Percentiles rank a stretch among this genome's conserved stretches.
Conservation (phyloP, 2,329 filamentous ascomycete genomes). For the Cladosporium sp. region DNA sequence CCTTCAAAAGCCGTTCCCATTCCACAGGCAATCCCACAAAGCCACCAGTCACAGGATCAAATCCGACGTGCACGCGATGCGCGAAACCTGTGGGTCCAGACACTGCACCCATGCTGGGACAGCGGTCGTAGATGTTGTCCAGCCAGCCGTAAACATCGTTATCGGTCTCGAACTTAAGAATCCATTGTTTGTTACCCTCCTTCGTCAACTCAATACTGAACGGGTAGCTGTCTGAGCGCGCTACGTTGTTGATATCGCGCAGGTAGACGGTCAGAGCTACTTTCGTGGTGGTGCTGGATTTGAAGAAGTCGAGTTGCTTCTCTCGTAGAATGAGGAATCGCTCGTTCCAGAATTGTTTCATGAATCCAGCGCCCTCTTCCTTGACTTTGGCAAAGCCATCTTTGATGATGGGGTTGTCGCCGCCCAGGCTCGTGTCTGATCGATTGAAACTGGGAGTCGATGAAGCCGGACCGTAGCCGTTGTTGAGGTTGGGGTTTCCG, state of each 20-base stretch:
- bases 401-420: conserved; percentile 45
- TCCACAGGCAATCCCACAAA: conserved; percentile 93
- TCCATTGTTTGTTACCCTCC: conserved; percentile 80
- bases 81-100: conserved; percentile 99
- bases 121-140: conserved; percentile 94
- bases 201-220: conserved; percentile 94
- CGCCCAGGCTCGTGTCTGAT: conserved; percentile 44
- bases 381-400: conserved; percentile 82
- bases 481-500: conserved; percentile 64
- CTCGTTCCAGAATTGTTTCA: conserved; percentile 70
- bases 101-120: conserved; percentile 95
- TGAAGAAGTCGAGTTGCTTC: conserved; percentile 91
- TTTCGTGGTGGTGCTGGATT: conserved; percentile 78
- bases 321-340: conserved; percentile 91
- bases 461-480: conserved; percentile 39
- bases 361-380: conserved; percentile 75
- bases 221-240: conserved; percentile 84
- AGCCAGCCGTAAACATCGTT: conserved; percentile 99
- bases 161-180: conserved; percentile 91
- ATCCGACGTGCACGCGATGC: conserved; percentile 95
- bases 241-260: conserved; percentile 85
- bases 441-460: conserved; percentile 33
- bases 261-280: conserved; percentile 81
- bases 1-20: conserved; percentile 95
- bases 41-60: conserved; percentile 90